phyloP scores from a whole-genome alignment of 805 yeast species.

The Scheffersomyces spartinae region DNA sequence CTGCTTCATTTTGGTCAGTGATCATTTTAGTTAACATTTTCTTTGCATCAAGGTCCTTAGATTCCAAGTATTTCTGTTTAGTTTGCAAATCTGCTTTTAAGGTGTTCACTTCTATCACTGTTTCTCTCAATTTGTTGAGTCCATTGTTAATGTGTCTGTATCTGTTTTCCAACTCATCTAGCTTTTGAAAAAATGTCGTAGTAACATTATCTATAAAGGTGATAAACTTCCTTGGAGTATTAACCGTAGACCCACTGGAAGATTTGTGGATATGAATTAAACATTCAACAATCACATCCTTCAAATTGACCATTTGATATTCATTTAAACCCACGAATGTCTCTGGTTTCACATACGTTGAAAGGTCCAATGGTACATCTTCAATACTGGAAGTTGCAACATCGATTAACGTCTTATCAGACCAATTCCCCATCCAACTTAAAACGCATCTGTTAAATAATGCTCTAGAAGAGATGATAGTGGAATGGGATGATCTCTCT shows the following conservation, averaged over 20 bases:
- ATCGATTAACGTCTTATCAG: constrained; percentile 32
- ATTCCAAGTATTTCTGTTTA: constrained; percentile 37
- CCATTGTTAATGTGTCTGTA: constrained; percentile 71
- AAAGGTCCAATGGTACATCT: constrained; percentile 41
- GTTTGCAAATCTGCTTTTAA: constrained; percentile 41
- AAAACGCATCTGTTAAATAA: constrained; percentile 81
- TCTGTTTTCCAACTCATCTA: constrained; percentile 41
- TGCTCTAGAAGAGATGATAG: constrained; percentile 71
- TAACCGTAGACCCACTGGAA: too few species aligned
- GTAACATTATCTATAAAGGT: constrained; percentile 37
- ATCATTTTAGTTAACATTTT: constrained; percentile 66
- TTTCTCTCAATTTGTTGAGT: constrained; percentile 61
- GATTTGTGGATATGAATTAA: constrained; percentile 42
- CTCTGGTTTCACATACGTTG: constrained; percentile 26
- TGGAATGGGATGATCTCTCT: constrained; percentile 22
- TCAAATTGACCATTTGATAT: constrained; percentile 11
- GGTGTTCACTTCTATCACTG: constrained; percentile 59
- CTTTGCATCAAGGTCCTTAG: constrained; percentile 60
- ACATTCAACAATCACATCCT: constrained; percentile 37
- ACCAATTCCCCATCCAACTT: constrained; percentile 86
- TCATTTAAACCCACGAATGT: constrained; percentile 6
- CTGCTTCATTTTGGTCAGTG: constrained; percentile 83
- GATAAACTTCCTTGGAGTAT: constrained; percentile 47
- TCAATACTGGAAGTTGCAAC: constrained; percentile 35
- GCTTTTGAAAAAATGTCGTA: constrained; percentile 29